Conservation (phyloP, 1,284 basidiomycete genomes). For the Chalciporus sp. region DNA sequence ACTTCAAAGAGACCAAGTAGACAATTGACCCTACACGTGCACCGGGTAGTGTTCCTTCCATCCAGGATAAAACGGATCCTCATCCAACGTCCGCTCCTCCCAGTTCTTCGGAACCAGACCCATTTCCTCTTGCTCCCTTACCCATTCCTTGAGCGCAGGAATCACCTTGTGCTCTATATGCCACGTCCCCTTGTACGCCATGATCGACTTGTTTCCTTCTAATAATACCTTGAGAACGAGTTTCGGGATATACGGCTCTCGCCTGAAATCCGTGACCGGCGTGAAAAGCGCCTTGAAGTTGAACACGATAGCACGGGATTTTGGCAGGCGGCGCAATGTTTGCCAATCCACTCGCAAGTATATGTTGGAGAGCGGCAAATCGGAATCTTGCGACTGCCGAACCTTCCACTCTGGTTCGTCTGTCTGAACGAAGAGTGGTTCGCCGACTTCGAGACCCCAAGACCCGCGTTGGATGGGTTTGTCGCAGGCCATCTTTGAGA, state of each 20-base stretch:
- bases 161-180: constrained; percentile 46
- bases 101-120: constrained; percentile 48
- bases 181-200: constrained; percentile 46
- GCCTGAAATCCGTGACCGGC: constrained; percentile 42
- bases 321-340: constrained; percentile 50
- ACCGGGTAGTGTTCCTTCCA: constrained; percentile 36
- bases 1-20: not conserved
- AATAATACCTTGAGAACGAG: constrained; percentile 43
- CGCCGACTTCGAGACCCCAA: constrained; percentile 50
- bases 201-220: constrained; percentile 40
- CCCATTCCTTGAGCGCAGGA: constrained; percentile 47
- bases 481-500: constrained; percentile 46
- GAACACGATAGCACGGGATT: constrained; percentile 49
- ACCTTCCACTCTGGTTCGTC: constrained; percentile 37
- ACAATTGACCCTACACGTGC: constrained; percentile 13
- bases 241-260: constrained; percentile 49
- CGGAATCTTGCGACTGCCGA: constrained; percentile 37
- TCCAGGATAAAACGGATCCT: constrained; percentile 52
- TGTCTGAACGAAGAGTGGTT: constrained; percentile 46
- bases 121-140: constrained; percentile 47
- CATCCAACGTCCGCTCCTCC: constrained; percentile 49
- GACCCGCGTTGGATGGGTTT: constrained; percentile 55
- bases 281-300: constrained; percentile 57
- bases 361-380: constrained; percentile 42
- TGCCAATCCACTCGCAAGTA: constrained; percentile 56